phyloP scores from a whole-genome alignment of 2,329 filamentous ascomycete species.

The Ceratocystis variospora region DNA sequence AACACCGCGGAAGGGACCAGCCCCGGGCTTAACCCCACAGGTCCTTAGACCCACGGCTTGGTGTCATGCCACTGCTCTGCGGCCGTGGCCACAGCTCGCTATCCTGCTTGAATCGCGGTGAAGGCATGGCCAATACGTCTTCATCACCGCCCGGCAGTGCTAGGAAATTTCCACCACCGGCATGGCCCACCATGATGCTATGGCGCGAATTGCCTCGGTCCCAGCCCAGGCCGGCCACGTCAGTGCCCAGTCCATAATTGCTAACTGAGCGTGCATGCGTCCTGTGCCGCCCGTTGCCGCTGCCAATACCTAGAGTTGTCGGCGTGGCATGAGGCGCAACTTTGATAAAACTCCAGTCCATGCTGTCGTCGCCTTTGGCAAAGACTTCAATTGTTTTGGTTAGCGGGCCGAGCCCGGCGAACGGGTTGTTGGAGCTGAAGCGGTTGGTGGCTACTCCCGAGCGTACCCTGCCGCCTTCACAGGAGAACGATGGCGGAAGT shows the following conservation, averaged over 20 bases:
- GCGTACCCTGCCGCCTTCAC: constrained; percentile 21
- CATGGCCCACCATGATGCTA: constrained; percentile 40
- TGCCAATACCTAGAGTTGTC: constrained; percentile 10
- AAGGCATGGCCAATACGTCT: constrained; percentile 18
- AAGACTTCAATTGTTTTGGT: constrained; percentile 46
- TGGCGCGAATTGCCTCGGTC: constrained; percentile 38
- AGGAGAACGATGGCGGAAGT: constrained; percentile 17
- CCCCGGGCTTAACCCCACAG: constrained; percentile 29
- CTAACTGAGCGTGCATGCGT: constrained; percentile 34
- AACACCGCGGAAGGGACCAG: not conserved
- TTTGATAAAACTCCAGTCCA: constrained; percentile 45
- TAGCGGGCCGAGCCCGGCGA: constrained; percentile 31
- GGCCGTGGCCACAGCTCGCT: constrained; percentile 32
- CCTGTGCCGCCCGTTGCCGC: not conserved
- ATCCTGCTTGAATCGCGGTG: constrained; percentile 20
- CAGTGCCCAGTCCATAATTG: constrained; percentile 44
- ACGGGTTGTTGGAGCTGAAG: constrained; percentile 49
- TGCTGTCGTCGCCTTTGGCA: constrained; percentile 44
- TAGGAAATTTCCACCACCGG: constrained; percentile 38
- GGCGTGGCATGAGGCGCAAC: constrained; percentile 28
- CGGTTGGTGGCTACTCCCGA: constrained; percentile 24
- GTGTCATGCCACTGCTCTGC: constrained; percentile 31
- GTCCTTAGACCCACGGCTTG: constrained; percentile 29
- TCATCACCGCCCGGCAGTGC: constrained; percentile 32
- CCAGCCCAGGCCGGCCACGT: constrained; percentile 37